phyloP scores from a whole-genome alignment of 2,329 filamentous ascomycete species.

The Monascus ruber region DNA sequence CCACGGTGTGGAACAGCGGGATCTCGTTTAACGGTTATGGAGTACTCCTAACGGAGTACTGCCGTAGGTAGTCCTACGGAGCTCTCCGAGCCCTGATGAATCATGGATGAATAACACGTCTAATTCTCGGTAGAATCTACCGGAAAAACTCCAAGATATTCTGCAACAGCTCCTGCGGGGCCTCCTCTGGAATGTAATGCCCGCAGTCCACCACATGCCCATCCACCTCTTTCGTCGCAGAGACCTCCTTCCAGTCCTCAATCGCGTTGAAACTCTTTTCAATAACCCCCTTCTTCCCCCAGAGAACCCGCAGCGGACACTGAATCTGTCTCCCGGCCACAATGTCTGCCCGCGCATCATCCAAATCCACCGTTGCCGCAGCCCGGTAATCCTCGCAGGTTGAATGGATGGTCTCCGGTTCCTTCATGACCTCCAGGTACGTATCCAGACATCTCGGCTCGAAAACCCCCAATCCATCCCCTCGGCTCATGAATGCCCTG shows the following conservation, averaged over 20 bases:
- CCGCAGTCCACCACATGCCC: slow-evolving; percentile 37
- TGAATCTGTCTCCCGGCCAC: slow-evolving; percentile 32
- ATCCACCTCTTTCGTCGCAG: slow-evolving; percentile 18
- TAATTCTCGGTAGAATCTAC: not conserved
- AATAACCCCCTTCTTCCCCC: slow-evolving; percentile 40
- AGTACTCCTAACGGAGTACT: no score
- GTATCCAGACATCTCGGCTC: slow-evolving; percentile 23
- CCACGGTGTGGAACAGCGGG: no score
- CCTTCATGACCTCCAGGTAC: slow-evolving; percentile 34
- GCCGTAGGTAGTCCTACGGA: no score
- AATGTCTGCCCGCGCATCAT: slow-evolving; percentile 38
- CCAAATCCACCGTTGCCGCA: slow-evolving; percentile 41
- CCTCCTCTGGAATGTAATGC: slow-evolving; percentile 43
- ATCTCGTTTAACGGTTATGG: no score
- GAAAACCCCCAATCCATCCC: slow-evolving; percentile 22
- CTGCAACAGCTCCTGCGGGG: slow-evolving; percentile 35
- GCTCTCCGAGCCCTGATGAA: no score
- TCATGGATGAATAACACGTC: no score
- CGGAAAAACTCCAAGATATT: slow-evolving; percentile 32
- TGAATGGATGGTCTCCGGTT: slow-evolving; percentile 34
- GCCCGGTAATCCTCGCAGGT: slow-evolving; percentile 49
- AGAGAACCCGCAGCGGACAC: slow-evolving; percentile 40
- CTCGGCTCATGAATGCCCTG: slow-evolving; percentile 32
- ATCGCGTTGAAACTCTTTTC: slow-evolving; percentile 40
- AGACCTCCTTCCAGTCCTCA: slow-evolving; percentile 41